Conservation (phyloP, 1,284 basidiomycete genomes). For the Rhodotorula sp. region DNA sequence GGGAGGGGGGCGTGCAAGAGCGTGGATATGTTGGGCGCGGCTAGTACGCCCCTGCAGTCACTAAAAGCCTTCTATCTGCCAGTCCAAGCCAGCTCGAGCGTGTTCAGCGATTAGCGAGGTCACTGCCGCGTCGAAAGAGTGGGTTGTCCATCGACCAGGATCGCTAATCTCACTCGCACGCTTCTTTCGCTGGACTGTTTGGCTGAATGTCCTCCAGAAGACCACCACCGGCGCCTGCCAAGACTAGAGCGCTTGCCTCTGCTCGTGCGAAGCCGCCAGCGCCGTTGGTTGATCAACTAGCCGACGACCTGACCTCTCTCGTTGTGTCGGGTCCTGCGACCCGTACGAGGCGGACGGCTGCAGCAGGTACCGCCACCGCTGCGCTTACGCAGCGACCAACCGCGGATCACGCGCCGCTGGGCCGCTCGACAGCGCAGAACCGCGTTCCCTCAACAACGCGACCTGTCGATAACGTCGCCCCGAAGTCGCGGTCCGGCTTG, state of each 20-base stretch:
- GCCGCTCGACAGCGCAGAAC: slow-evolving; percentile 9
- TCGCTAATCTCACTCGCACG: too few species aligned
- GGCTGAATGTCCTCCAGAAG: not conserved
- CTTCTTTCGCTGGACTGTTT: too few species aligned
- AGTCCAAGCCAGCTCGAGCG: too few species aligned
- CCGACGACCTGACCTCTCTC: slow-evolving; percentile 5
- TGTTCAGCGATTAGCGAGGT: too few species aligned
- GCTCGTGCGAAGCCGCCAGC: slow-evolving; percentile 1
- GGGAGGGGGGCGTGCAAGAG: not conserved
- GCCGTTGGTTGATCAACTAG: slow-evolving; percentile 7
- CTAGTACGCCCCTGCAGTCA: too few species aligned
- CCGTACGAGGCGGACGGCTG: too few species aligned
- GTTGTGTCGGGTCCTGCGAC: not conserved
- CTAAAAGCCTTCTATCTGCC: too few species aligned
- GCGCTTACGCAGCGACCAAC: not conserved
- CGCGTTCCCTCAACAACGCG: slow-evolving; percentile 4
- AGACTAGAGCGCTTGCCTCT: slow-evolving; percentile 9
- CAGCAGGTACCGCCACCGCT: not conserved
- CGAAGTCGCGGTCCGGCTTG: not conserved
- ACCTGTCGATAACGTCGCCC: not conserved
- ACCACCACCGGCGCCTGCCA: slow-evolving; percentile 18
- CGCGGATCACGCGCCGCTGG: not conserved
- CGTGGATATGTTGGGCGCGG: not conserved
- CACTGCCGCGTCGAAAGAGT: too few species aligned
- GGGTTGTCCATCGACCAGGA: too few species aligned